Conservation (phyloP, 768 basidiomycete species). For the Pleurotus eryngii region DNA sequence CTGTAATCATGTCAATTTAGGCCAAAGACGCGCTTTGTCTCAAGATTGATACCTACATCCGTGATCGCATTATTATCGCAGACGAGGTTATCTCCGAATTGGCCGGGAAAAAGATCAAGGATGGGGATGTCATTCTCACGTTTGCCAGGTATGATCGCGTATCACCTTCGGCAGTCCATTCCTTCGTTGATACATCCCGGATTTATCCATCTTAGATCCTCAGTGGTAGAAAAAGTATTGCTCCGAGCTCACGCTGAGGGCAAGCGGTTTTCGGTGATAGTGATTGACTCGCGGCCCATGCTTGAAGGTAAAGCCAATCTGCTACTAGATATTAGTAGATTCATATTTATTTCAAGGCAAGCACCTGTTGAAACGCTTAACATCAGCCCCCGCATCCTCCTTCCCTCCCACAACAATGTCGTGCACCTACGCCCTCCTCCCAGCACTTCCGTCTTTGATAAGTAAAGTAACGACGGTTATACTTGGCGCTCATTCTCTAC, state of each 20-base stretch:
- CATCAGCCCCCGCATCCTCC: slow-evolving; percentile 38
- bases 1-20: slow-evolving; percentile 35
- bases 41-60: slow-evolving; percentile 91
- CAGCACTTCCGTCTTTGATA: slow-evolving; percentile 77
- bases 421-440: slow-evolving; percentile 89
- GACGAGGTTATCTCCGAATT: slow-evolving; percentile 90
- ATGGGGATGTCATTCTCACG: slow-evolving; percentile 89
- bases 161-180: neutral
- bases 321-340: no score
- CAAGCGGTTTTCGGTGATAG: slow-evolving; percentile 83
- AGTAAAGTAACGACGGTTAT: slow-evolving; percentile 82
- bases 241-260: slow-evolving; percentile 72
- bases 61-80: slow-evolving; percentile 89
- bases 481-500: slow-evolving; percentile 90
- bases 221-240: slow-evolving; percentile 88
- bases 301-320: slow-evolving; percentile 62
- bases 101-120: slow-evolving; percentile 89
- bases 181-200: neutral
- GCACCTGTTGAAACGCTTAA: slow-evolving; percentile 66
- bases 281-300: slow-evolving; percentile 93
- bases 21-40: slow-evolving; percentile 82
- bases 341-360: slow-evolving; percentile 53
- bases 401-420: slow-evolving; percentile 50
- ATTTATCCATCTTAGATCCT: slow-evolving; percentile 56
- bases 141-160: slow-evolving; percentile 70